Percentiles rank a stretch among this genome's conserved stretches.
Conservation (phyloP, 2,329 filamentous ascomycete genomes). For the Celoporthe dispersa region DNA sequence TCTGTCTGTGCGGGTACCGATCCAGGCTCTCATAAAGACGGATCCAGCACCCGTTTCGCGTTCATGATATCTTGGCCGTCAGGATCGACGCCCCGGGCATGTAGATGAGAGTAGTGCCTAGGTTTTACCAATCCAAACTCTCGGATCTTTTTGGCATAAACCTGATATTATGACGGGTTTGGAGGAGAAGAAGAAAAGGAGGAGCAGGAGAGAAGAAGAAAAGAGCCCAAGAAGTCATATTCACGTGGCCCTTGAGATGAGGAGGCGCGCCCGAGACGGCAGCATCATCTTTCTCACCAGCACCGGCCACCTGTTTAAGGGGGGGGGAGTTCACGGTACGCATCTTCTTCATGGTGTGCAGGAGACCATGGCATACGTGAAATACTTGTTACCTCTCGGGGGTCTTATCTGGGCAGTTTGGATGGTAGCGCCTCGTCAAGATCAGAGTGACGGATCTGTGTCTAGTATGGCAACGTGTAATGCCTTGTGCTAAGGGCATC, state of each 20-base stretch:
- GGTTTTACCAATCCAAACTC: not conserved
- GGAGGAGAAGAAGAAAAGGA: too few species aligned
- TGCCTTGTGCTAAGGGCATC: not conserved
- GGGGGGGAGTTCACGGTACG: too few species aligned
- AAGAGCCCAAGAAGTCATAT: not conserved
- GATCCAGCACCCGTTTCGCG: slow-evolving; percentile 73
- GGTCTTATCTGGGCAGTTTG: not conserved
- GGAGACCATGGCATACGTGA: not conserved
- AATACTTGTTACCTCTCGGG: not conserved
- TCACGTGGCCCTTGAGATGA: not conserved
- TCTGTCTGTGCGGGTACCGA: not conserved
- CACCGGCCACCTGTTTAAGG: too few species aligned
- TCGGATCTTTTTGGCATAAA: not conserved
- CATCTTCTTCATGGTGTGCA: not conserved
- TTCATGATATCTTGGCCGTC: slow-evolving; percentile 59
- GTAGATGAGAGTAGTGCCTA: not conserved
- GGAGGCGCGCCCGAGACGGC: not conserved
- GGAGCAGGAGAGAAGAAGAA: too few species aligned
- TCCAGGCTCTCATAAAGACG: slow-evolving; percentile 58
- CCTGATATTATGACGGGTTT: not conserved
- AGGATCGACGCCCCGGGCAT: not conserved
- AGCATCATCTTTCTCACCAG: not conserved
- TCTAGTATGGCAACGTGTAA: not conserved
- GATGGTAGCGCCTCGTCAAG: not conserved
- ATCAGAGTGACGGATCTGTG: not conserved